These are phyloP conservation scores for Hygrocybe coccinea DNA, from an alignment of 768 basidiomycete genomes.

Conservation along the genomic window DNA sequence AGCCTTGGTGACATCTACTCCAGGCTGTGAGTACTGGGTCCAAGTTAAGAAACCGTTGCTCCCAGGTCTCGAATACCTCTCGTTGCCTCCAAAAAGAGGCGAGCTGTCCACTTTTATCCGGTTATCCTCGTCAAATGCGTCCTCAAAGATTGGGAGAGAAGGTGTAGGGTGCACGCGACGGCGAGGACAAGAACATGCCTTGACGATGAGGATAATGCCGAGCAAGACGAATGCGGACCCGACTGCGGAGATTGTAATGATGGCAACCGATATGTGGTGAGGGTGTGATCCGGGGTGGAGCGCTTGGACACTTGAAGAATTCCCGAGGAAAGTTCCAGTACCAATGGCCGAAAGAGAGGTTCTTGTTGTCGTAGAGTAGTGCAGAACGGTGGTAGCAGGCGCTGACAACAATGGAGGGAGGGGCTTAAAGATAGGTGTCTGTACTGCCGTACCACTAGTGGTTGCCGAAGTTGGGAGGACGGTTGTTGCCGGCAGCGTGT, in stretches of 20 bases:
- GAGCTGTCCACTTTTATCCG: slow-evolving; percentile 51
- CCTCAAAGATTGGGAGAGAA: slow-evolving; percentile 68
- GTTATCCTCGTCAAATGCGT: slow-evolving; percentile 46
- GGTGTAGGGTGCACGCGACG: slow-evolving; percentile 58
- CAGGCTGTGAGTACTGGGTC: slow-evolving; percentile 49
- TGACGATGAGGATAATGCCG: slow-evolving; percentile 44
- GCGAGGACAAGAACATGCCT: slow-evolving; percentile 45
- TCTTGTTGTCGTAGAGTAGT: neutral
- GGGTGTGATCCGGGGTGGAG: slow-evolving; percentile 12
- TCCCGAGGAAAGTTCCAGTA: neutral
- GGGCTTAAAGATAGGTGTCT: neutral
- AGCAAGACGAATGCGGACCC: slow-evolving; percentile 47
- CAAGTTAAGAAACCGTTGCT: slow-evolving; percentile 50
- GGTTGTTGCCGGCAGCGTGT: slow-evolving; percentile 26
- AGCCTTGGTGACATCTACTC: slow-evolving; percentile 12
- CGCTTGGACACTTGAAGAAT: neutral
- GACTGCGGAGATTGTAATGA: slow-evolving; percentile 51
- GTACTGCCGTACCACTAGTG: neutral
- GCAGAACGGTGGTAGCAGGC: neutral
- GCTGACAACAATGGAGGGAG: slow-evolving; percentile 1
- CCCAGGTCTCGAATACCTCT: slow-evolving; percentile 43
- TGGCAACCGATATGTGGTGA: slow-evolving; percentile 42
- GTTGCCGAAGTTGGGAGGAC: slow-evolving; percentile 17
- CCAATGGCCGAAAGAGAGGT: neutral
- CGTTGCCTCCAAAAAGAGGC: slow-evolving; percentile 74